phyloP scores from a whole-genome alignment of 2,329 filamentous ascomycete genomes.

The Stagonosporopsis cucurbitacearum region DNA sequence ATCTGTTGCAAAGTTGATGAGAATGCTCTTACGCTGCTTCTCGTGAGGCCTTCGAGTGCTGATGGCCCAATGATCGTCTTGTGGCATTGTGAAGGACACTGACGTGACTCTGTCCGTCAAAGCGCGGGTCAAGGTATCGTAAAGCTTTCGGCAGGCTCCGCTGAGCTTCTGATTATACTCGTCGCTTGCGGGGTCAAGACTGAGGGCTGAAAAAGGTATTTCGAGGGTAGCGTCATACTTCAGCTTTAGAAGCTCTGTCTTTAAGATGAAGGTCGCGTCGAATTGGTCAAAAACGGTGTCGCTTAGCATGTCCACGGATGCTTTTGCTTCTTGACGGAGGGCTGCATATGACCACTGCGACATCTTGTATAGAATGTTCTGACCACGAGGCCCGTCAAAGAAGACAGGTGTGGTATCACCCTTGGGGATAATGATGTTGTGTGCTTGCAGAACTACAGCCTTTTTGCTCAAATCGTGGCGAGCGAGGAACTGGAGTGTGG shows the following conservation, averaged over 20 bases:
- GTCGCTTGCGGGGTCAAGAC: slow-evolving; percentile 29
- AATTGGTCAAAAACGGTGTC: slow-evolving; percentile 81
- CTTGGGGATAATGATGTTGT: slow-evolving; percentile 41
- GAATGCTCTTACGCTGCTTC: slow-evolving; percentile 52
- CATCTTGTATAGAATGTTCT: slow-evolving; percentile 94
- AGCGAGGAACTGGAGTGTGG: slow-evolving; percentile 84
- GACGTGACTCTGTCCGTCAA: slow-evolving; percentile 76
- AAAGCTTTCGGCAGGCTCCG: slow-evolving; percentile 62
- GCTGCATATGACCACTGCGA: slow-evolving; percentile 78
- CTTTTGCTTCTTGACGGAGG: slow-evolving; percentile 75
- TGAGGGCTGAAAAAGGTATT: slow-evolving; percentile 46
- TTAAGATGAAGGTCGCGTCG: slow-evolving; percentile 78
- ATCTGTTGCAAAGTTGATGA: slow-evolving; percentile 75
- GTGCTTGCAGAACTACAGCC: slow-evolving; percentile 61
- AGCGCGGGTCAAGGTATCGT: slow-evolving; percentile 71
- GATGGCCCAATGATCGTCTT: slow-evolving; percentile 46
- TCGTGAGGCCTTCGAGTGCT: slow-evolving; percentile 33
- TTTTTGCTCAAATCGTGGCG: slow-evolving; percentile 73
- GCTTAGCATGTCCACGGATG: slow-evolving; percentile 76
- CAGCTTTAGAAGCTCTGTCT: slow-evolving; percentile 58
- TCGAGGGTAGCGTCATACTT: slow-evolving; percentile 62
- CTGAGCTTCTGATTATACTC: slow-evolving; percentile 36
- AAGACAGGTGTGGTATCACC: slow-evolving; percentile 68
- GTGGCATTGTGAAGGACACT: slow-evolving; percentile 55
- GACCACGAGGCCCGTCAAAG: slow-evolving; percentile 74